Conservation (phyloP, 2,329 filamentous ascomycete species). For the Calonectria pseudoreteaudii region DNA sequence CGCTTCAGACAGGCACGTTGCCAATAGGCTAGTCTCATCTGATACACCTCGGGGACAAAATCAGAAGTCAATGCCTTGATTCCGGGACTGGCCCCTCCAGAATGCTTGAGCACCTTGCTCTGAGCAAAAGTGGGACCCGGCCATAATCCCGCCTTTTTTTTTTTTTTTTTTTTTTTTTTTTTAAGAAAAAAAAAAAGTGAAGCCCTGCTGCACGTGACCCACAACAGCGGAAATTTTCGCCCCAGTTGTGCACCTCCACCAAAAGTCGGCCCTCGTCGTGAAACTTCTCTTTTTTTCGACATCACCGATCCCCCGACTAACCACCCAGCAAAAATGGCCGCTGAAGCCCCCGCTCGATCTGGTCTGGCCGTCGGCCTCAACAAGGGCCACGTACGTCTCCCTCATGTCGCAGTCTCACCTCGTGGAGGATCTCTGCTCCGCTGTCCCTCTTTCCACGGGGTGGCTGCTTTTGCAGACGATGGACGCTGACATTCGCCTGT, state of each 20-base stretch:
- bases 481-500: conserved; percentile 67
- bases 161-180: background rate
- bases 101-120: background rate
- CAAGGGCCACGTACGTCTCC: conserved; percentile 71
- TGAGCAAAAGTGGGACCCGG: background rate
- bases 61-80: background rate
- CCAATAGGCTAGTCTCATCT: background rate
- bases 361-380: conserved; percentile 73
- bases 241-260: conserved; percentile 33
- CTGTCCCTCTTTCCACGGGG: conserved; percentile 42
- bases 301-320: conserved; percentile 47
- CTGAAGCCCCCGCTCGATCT: conserved; percentile 68
- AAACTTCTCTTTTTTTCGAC: conserved; percentile 36
- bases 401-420: conserved; percentile 71
- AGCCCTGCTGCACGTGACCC: conserved; percentile 47
- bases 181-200: background rate
- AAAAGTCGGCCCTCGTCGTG: conserved; percentile 32
- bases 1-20: background rate
- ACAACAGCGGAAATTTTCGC: conserved; percentile 39
- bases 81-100: background rate
- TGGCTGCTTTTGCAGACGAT: conserved; percentile 63
- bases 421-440: conserved; percentile 77
- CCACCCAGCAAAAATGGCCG: conserved; percentile 64
- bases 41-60: background rate
- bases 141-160: background rate